phyloP scores from a whole-genome alignment of 805 yeast genomes.

The Yarrowia sp. region DNA sequence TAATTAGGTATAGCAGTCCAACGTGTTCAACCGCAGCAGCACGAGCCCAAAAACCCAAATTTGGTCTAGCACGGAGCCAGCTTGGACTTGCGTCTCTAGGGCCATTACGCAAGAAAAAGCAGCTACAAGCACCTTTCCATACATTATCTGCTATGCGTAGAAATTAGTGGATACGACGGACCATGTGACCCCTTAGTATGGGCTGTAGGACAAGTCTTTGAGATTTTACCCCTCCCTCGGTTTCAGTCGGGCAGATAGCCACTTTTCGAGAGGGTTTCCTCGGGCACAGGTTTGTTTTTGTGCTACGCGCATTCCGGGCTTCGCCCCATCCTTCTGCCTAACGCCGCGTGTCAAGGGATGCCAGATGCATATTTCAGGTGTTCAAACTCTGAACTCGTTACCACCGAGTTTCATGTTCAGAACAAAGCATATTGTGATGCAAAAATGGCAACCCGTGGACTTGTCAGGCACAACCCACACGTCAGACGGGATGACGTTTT shows the following conservation, averaged over 20 bases:
- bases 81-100: slow-evolving; percentile 22
- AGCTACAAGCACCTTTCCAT: slow-evolving; percentile 4
- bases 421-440: neutral
- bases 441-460: neutral
- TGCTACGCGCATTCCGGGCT: neutral
- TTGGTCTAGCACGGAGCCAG: neutral
- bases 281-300: neutral
- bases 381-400: neutral
- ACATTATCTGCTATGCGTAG: neutral
- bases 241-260: neutral
- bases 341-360: slow-evolving; percentile 22
- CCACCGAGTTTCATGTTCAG: neutral
- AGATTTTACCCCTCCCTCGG: neutral
- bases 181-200: neutral
- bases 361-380: slow-evolving; percentile 1
- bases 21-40: slow-evolving; percentile 24
- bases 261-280: neutral
- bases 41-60: slow-evolving; percentile 8
- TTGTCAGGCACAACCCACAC: neutral
- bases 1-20: slow-evolving; percentile 4
- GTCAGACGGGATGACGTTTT: neutral
- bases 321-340: slow-evolving; percentile 3
- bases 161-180: neutral
- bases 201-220: neutral
- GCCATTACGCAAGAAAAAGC: slow-evolving; percentile 4